Evolutionary conservation across 768 basidiomycete genomes (phyloP), one percentile per base, ranked within the genome.

Genomic region (Serendipita sp.): DNA sequence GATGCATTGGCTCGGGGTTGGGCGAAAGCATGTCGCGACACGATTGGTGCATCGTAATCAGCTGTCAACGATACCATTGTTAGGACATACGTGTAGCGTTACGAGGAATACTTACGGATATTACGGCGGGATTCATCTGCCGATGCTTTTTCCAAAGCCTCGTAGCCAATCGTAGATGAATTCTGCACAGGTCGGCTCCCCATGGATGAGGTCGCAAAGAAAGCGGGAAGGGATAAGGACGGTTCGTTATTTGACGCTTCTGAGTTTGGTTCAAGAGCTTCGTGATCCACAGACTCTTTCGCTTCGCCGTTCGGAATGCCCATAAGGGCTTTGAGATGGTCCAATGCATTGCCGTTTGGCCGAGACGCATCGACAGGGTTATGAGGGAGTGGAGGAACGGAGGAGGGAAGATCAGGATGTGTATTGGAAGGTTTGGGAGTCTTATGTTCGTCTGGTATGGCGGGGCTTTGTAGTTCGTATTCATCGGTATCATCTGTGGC

Each of bases 11-110:
- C 37, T 4, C 34, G 18, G 11, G 56, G 56, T 38, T 60, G 56
- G n/a, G 56, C 56, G 35, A 60, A 60, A 8, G 56, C 56, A 60
- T 60, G 56, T 10, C 56, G 56, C 16, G 56, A 60, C 30, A 28
- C 18, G 28, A 35, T 38, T 11, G 56, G 56, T 5, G 56, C 30
- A 35, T 60, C 56, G n/a, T 60, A 60, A 8, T 60, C 56, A 34
- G 34, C 37, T 60, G 24, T 34, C 10, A 3, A 18, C 1, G 37
- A 24, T 24, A 24, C 24, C 24, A 24, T 41, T 41, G 41, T 41
- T 13, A 41, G 41, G 13, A 41, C 13, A 41, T 13, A 7, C 7
- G 13, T 7, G 41, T 7, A 2, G 41, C 41, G 24, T 41, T 41
- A 41, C 13, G 13, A 5, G 16, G n/a, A 10, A 53, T 53, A 28